Evolutionary conservation across 2,329 filamentous ascomycete genomes (phyloP).

Genomic region (Penicillium oxalicum): DNA sequence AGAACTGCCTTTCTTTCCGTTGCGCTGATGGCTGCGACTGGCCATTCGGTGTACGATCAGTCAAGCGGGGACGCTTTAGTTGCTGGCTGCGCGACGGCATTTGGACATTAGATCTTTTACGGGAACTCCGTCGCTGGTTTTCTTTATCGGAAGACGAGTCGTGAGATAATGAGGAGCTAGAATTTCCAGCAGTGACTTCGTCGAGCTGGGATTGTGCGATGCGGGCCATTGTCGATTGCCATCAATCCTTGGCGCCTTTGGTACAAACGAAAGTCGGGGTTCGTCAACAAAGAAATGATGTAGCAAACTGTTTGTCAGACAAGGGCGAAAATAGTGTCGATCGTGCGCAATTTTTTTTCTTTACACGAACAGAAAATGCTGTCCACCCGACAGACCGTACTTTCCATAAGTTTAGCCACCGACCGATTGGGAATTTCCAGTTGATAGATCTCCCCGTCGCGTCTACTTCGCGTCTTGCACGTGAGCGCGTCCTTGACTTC

Average conservation of each 20-base stretch:
- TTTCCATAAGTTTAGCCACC: background rate
- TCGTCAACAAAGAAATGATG: slow-evolving; percentile 4
- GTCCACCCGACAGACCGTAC: background rate
- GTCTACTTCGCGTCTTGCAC: slow-evolving; percentile 2
- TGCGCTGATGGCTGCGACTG: slow-evolving; percentile 27
- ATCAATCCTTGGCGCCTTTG: slow-evolving; percentile 10
- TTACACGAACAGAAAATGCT: background rate
- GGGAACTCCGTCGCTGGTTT: slow-evolving; percentile 37
- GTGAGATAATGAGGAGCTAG: slow-evolving; percentile 28
- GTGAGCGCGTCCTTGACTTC: background rate
- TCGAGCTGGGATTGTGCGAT: slow-evolving; percentile 14
- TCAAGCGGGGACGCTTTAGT: slow-evolving; percentile 44
- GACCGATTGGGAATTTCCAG: background rate
- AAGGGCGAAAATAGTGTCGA: slow-evolving; percentile 1
- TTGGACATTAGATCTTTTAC: slow-evolving; percentile 30
- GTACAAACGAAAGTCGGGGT: slow-evolving; percentile 7
- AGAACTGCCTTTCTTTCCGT: slow-evolving; percentile 47
- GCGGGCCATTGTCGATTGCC: slow-evolving; percentile 26
- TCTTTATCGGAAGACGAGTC: slow-evolving; percentile 47
- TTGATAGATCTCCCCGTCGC: background rate
- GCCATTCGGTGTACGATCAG: slow-evolving; percentile 27
- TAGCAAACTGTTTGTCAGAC: background rate
- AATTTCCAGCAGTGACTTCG: slow-evolving; percentile 6
- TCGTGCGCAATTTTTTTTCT: background rate
- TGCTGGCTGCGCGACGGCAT: slow-evolving; percentile 15